Base-by-base conservation (phyloP, 345 rosid species). In the Sonneratia alba region DNA sequence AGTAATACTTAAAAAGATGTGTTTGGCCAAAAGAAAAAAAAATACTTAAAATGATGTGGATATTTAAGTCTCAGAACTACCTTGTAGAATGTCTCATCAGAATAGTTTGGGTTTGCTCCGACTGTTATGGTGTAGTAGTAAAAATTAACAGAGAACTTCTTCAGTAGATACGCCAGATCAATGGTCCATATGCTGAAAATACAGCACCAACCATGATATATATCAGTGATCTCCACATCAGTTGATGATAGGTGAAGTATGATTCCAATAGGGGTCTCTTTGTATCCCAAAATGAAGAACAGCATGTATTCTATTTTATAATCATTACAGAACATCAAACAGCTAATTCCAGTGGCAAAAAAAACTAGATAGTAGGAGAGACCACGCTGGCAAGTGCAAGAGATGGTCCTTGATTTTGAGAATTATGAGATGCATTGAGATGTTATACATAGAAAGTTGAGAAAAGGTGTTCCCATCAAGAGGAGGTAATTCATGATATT, bases 61-160 rank as follows among this genome's bases (percentile, higher is more conserved):
- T 42, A 40, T 4, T 62, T 24, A 13, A 47, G 66, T 47, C 57
- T 16, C 22, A 7, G 48, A 32, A 75, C 73, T 75, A 95, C 97
- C 99, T 92, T 89, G 82, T 92, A 95, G 81, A 83, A 95, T 27
- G 81, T 86, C 89, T 95, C 93, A 21, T 76, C 85, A 53, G 96
- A 92, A 75, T 87, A 95, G 73, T 81, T 82, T 7, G 98, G 99
- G 79, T 92, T 95, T 73, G 92, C 99, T 75, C 98, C 97, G 73
- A 84, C 76, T 67, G 98, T 95, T 80, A 90, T 81, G 3, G 99
- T 92, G 86, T 75, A 89, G 85, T 88, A 91, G 80, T 88, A 88
- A 82, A 91, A 95, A 37, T 82, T 84, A 78, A 90, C 86, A 66
- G 86, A 80, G 80, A 88, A 92, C 71, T 79, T 88, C 79, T 86